phyloP scores from a whole-genome alignment of 2,329 filamentous ascomycete genomes.

The Zymoseptoria pseudotritici region DNA sequence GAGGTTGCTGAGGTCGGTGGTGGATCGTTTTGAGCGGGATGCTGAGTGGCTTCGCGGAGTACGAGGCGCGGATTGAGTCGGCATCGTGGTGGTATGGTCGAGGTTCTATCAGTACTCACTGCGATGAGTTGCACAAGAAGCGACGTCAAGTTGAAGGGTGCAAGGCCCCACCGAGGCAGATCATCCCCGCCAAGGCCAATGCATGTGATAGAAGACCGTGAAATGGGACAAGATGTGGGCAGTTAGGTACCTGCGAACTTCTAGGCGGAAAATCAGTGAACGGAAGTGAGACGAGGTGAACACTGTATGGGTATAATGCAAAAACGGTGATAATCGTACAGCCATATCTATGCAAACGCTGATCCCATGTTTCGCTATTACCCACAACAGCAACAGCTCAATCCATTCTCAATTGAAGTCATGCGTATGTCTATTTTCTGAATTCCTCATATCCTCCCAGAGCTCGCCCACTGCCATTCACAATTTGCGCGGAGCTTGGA shows the following conservation, averaged over 20 bases:
- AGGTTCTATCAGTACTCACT: too few species aligned
- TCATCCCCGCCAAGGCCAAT: too few species aligned
- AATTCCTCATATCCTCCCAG: neutral
- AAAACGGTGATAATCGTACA: neutral
- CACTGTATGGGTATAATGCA: neutral
- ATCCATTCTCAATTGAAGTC: neutral
- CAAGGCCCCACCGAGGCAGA: too few species aligned
- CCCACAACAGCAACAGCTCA: neutral
- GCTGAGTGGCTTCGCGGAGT: constrained; percentile 13
- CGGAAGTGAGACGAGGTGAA: too few species aligned
- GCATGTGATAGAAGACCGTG: too few species aligned
- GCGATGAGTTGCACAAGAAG: too few species aligned
- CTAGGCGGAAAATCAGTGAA: too few species aligned
- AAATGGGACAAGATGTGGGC: too few species aligned
- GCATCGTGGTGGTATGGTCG: too few species aligned
- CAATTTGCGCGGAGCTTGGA: neutral
- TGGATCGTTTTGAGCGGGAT: constrained; percentile 43
- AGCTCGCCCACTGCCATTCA: neutral
- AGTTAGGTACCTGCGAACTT: too few species aligned
- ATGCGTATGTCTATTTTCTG: neutral
- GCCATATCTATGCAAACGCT: neutral
- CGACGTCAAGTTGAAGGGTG: too few species aligned
- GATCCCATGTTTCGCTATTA: neutral
- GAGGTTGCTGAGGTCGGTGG: constrained; percentile 52
- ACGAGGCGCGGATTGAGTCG: neutral